Base-by-base conservation (phyloP, 164 flowering plant species). In the Macadamia tetraphylla region DNA sequence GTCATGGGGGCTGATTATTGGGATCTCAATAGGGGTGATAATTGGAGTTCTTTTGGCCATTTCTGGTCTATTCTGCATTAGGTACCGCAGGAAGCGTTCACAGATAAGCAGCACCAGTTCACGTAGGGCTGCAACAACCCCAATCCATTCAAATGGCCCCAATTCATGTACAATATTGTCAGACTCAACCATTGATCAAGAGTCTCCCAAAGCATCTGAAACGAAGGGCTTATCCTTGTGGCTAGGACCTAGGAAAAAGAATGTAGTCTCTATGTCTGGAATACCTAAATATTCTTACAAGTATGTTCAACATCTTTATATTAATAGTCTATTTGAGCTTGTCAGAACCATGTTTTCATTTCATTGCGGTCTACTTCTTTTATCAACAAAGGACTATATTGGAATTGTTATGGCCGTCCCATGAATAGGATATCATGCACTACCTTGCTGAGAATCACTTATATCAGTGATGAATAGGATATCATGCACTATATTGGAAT, bases 71-170 rank as follows among this genome's bases (percentile, higher is more conserved):
- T 81, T 90, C 48, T 92, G 97, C 74, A 30, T 88, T 67, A 82
- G 86, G 65, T 87, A 82, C 67, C 90, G 89, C 18, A 84, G 88
- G 71, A 89, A 75, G 77, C 80, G 80, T 8, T 82, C 90, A 0
- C 97, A 92, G 83, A 92, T 94, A 65, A 90, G 92, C 43, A 89
- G 74, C 62, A 94, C 94, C 72, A 88, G 94, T 81, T 92, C 99
- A 3, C 66, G 97, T 70, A 87, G 99, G 69, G 86, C 89, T 3
- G 82, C 89, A 1, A 79, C 83, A 0, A 58, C 90, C 9, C 99
- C 99, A 40, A 92, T 94, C 30, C 89, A 97, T 23, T 73, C 79
- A 56, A 89, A 92, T 76, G 98, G 94, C 43, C 80, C 63, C 59
- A 94, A 94, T 82, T 68, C 91, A 52, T 81, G 89, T 78, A 76